Base-by-base conservation (phyloP, 164 flowering plant species). In the Euptelea pleiosperma region DNA sequence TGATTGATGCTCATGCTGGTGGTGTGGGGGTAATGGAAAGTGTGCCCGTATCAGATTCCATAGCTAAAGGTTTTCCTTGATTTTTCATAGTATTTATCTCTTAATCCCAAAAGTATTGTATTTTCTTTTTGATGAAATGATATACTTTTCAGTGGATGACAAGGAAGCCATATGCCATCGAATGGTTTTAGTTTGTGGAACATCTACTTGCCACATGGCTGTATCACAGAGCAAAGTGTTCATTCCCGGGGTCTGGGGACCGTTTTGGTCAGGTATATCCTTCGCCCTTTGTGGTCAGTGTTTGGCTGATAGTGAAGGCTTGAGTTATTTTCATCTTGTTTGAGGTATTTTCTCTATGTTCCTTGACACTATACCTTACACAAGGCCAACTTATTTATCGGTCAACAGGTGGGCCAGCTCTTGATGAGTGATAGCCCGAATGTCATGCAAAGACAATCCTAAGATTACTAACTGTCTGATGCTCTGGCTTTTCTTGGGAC, bases 1-100 rank as follows among this genome's bases (percentile, higher is more conserved):
- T 93, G 58, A 90, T 93, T 70, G 96, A 92, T 79, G 97, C 92
- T 68, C 98, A 93, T 83, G 98, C 97, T 71, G 98, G 98, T 61
- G 98, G 98, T 60, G 87, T 93, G 28, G 98, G 98, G 42, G 89
- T 90, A 28, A 83, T 93, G 80, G 98, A 87, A 77, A 86, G 98
- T 63, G 61, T 73, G 28, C 82, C 79, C 37, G 43, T 25, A 7
- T 54, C 74, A 67, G 82, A 77, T 30, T 42, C 77, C 72, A 74
- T 71, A 44, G 28, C 53, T 55, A 65, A 73, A 82, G 92, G 95
- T 91, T 59, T 19, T 56, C 59, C 36, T 19, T 58, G 28, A 4
- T 31, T 19, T 39, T 12, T 29, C 29, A 3, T 18, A 1, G 19
- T 39, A 18, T 64, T 18, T 50, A 18, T 64, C 16, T 11, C 47